These are phyloP conservation scores for Starmerella sirachaensis DNA, from an alignment of 805 yeast species.

Conservation along the genomic window DNA sequence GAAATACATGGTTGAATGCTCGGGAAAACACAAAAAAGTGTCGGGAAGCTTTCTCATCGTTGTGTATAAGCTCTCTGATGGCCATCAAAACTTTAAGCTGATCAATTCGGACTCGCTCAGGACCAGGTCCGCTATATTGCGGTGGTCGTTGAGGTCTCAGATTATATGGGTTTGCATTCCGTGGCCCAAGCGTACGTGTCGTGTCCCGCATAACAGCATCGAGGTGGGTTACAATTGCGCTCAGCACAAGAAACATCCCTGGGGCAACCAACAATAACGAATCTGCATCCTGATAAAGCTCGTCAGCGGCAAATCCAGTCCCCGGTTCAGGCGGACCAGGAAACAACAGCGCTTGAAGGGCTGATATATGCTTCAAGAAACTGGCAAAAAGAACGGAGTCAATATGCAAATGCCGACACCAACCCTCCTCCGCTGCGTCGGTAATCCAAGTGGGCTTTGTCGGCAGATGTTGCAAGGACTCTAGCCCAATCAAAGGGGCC, in stretches of 20 bases:
- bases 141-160: slow-evolving; percentile 1
- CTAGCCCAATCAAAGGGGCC: no score
- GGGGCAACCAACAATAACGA: slow-evolving; percentile 21
- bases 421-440: slow-evolving; percentile 9
- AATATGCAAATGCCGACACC: slow-evolving; percentile 29
- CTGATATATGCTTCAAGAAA: slow-evolving; percentile 33
- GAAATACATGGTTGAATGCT: slow-evolving; percentile 31
- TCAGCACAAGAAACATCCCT: slow-evolving; percentile 26
- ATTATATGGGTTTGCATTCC: slow-evolving; percentile 11
- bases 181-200: slow-evolving; percentile 6
- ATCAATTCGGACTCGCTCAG: slow-evolving; percentile 23
- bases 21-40: slow-evolving; percentile 26
- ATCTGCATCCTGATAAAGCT: slow-evolving; percentile 3
- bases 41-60: slow-evolving; percentile 26
- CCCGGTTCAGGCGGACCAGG: slow-evolving; percentile 16
- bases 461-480: no score
- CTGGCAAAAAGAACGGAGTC: slow-evolving; percentile 31
- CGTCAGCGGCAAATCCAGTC: slow-evolving; percentile 19
- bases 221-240: slow-evolving; percentile 21
- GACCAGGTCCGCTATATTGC: neutral
- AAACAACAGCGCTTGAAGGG: slow-evolving; percentile 24
- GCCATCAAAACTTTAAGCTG: slow-evolving; percentile 27
- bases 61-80: slow-evolving; percentile 31
- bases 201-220: slow-evolving; percentile 16
- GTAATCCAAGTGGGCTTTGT: slow-evolving; percentile 1